These are phyloP conservation scores for Cladorrhinum samala DNA, from an alignment of 495 filamentous ascomycete species.

Conservation along the genomic window DNA sequence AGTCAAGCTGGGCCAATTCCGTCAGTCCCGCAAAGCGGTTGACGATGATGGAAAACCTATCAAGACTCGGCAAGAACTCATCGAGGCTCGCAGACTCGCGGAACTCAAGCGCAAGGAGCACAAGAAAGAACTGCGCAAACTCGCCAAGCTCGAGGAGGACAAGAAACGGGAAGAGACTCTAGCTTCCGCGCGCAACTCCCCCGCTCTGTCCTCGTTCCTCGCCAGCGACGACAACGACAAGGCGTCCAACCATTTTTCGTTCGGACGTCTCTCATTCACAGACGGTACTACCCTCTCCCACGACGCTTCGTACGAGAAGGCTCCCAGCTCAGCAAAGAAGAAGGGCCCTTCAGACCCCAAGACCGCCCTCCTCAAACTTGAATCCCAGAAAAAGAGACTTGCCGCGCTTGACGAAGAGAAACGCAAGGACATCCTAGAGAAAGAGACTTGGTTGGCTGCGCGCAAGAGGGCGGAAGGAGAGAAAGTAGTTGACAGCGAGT, in stretches of 20 bases:
- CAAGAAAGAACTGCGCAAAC: constrained; percentile 72
- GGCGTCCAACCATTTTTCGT: constrained; percentile 64
- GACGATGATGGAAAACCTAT: constrained; percentile 72
- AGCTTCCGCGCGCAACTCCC: constrained; percentile 54
- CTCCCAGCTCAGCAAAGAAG: constrained; percentile 43
- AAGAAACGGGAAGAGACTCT: constrained; percentile 62
- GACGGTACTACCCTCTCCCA: constrained; percentile 74
- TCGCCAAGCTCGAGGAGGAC: constrained; percentile 71
- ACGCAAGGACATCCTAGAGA: constrained; percentile 78
- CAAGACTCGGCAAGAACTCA: constrained; percentile 76
- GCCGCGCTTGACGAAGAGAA: constrained; percentile 66
- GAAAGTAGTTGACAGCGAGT: constrained; percentile 80
- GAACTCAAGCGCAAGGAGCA: constrained; percentile 76
- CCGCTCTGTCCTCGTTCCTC: constrained; percentile 62
- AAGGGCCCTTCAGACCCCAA: constrained; percentile 76
- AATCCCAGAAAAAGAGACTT: constrained; percentile 67
- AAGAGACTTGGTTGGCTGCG: constrained; percentile 89
- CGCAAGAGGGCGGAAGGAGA: constrained; percentile 84
- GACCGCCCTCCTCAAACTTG: constrained; percentile 61
- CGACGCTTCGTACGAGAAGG: constrained; percentile 53
- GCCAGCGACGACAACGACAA: constrained; percentile 47
- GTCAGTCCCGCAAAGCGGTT: constrained; percentile 75
- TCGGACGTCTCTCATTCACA: constrained; percentile 78
- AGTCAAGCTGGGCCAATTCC: constrained; percentile 73
- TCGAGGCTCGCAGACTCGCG: constrained; percentile 82